These are phyloP conservation scores for Scedosporium boydii DNA, from an alignment of 2,329 filamentous ascomycete genomes.

Conservation along the genomic window DNA sequence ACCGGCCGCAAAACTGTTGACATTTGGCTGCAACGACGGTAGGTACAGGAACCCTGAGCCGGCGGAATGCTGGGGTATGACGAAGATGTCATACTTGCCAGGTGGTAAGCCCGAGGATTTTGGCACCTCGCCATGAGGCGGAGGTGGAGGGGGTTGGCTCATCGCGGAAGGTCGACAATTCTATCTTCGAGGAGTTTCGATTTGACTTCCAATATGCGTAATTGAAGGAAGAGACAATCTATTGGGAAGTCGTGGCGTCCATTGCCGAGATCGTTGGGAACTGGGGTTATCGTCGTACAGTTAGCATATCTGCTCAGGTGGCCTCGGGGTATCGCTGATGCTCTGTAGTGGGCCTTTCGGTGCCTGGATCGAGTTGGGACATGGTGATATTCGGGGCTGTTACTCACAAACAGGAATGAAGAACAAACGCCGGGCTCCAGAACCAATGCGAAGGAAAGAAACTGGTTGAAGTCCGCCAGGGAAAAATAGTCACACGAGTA, in stretches of 20 bases:
- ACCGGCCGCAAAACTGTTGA: conserved; percentile 86
- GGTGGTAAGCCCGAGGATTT: conserved; percentile 64
- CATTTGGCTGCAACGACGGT: conserved; percentile 76
- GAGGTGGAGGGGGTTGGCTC: conserved; percentile 60
- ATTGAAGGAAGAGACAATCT: background rate
- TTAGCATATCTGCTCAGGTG: background rate
- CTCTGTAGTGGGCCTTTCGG: background rate
- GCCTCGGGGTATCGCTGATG: background rate
- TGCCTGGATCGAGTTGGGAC: background rate
- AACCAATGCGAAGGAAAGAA: conserved; percentile 1
- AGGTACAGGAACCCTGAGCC: conserved; percentile 88
- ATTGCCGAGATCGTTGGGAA: conserved; percentile 2
- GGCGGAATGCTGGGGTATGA: conserved; percentile 85
- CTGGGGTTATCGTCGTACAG: background rate
- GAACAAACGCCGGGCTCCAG: conserved; percentile 5
- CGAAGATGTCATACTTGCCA: conserved; percentile 95
- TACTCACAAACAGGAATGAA: conserved; percentile 4
- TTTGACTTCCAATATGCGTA: background rate
- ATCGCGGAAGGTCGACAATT: conserved; percentile 17
- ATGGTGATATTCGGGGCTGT: background rate
- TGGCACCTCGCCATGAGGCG: conserved; percentile 74
- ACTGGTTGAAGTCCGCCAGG: background rate
- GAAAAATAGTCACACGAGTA: background rate
- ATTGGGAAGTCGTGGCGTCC: conserved; percentile 2
- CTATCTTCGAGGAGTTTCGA: background rate